Evolutionary conservation across 345 rosid genomes (phyloP).

Genomic region (Psidium guajava): DNA sequence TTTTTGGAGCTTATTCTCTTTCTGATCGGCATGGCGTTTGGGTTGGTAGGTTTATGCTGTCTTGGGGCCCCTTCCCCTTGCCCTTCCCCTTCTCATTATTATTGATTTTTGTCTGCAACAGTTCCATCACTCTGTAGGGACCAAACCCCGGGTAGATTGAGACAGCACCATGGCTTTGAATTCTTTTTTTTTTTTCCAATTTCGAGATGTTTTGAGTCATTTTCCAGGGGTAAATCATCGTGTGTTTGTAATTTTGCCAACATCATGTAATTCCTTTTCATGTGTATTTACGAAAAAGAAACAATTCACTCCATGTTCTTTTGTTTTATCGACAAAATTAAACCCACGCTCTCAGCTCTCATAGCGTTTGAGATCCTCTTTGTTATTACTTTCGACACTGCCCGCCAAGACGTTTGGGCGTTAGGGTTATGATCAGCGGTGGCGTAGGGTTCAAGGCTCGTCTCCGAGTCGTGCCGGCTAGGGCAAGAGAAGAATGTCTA

Average conservation of each 20-base stretch:
- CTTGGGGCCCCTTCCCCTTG: neutral
- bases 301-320: neutral
- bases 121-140: neutral
- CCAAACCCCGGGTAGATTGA: neutral
- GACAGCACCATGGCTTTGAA: neutral
- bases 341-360: neutral
- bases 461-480: fast-evolving
- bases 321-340: neutral
- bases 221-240: neutral
- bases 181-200: too few relatives aligned
- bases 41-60: neutral
- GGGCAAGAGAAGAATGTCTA: neutral
- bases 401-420: neutral
- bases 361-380: neutral
- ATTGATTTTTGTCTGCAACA: neutral
- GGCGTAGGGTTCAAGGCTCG: neutral
- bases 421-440: neutral
- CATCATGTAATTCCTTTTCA: neutral
- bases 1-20: neutral
- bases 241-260: neutral
- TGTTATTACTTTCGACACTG: neutral
- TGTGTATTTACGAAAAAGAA: neutral
- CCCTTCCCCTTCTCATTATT: neutral
- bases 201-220: neutral
- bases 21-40: neutral